Evolutionary conservation across 768 basidiomycete genomes (phyloP), one percentile per base, ranked within the genome.

Genomic region (Trametes gibbosa): DNA sequence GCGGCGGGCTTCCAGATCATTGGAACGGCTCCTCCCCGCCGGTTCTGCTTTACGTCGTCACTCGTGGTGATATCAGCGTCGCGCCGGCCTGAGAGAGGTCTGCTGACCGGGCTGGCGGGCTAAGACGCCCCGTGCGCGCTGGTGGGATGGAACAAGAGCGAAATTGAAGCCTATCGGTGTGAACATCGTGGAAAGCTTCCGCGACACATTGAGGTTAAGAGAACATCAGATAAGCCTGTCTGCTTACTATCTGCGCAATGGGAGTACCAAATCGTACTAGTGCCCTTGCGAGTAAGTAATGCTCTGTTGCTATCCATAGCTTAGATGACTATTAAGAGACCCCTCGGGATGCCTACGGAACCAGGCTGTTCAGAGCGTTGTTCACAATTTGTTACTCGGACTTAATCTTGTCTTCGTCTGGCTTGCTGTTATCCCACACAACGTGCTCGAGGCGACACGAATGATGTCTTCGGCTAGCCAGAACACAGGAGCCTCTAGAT

Each of bases 81-180:
- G 24, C 17, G 35, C 54, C 45, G 46, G 37, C 35, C 39, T 24
- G 14, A 13, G 12, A 21, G 46, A 17, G 29, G 29, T 48, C 54
- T 48, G 54, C 37, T 56, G 54, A 56, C 54, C 37, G 23, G 46
- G 3, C 7, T 23, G 19, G 23, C 12, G 43, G 19, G 24, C 14
- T 19, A 17, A 16, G 25, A 21, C 14, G 32, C 12, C 41, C 23
- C 41, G 46, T 39, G 45, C 46, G 6, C 46, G 46, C 12, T n/a
- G 21, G 10, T 23, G 16, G 32, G 23, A 17, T 35, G 19, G 19
- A 34, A 19, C n/a, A n/a, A 14, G 21, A 19, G 23, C 29, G 58
- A 34, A 37, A 25, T 46, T 49, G 58, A 53, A 59, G 58, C 52
- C 58, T 59, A 59, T 59, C 58, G 58, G 58, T 54, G 58, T 34